Evolutionary conservation across 176 grass and related monocot genomes (phyloP).

Genomic region (Oryza nivara): DNA sequence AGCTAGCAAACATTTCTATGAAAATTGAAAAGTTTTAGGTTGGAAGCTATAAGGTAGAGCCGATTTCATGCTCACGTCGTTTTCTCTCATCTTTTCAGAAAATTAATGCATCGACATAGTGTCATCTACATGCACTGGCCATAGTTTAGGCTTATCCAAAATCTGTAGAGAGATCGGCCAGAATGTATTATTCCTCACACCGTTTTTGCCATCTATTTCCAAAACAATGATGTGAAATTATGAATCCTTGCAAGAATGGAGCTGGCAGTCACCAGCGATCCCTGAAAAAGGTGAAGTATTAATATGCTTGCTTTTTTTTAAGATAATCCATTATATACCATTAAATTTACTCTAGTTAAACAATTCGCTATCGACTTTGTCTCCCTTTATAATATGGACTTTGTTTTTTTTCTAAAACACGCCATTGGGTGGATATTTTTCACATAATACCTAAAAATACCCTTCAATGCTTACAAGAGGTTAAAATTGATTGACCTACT

Average conservation of each 20-base stretch:
- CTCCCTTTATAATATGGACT: too few relatives aligned
- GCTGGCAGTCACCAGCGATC: neutral
- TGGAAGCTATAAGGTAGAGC: neutral
- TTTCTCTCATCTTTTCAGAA: neutral
- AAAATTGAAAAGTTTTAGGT: neutral
- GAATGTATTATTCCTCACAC: neutral
- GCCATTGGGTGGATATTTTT: too few relatives aligned
- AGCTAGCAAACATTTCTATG: neutral
- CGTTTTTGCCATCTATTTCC: neutral
- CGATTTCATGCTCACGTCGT: neutral
- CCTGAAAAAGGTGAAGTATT: neutral
- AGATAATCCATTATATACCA: too few relatives aligned
- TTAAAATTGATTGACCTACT: too few relatives aligned
- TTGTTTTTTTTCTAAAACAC: too few relatives aligned
- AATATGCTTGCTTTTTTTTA: too few relatives aligned
- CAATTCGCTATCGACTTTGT: too few relatives aligned
- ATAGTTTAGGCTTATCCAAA: slow-evolving; percentile 22
- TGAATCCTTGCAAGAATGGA: neutral
- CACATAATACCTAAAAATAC: too few relatives aligned
- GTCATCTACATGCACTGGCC: neutral
- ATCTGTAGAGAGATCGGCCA: neutral
- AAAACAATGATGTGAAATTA: neutral
- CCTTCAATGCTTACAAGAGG: too few relatives aligned
- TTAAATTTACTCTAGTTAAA: too few relatives aligned
- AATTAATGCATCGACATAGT: neutral